Conservation (phyloP, 257 asterid species). For the Gynochthodes officinalis region DNA sequence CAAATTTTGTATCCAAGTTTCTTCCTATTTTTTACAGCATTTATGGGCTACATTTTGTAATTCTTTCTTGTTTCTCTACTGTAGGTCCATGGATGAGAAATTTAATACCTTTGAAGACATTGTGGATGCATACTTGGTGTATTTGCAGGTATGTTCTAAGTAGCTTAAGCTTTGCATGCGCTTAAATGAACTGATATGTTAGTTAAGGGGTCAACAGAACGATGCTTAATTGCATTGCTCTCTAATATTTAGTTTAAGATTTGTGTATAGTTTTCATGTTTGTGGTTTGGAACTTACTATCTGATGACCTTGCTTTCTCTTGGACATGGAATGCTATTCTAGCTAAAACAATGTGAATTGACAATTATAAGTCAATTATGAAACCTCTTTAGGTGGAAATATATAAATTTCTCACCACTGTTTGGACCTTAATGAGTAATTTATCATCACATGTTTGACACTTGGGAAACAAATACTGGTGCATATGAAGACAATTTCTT, state of each 20-base stretch:
- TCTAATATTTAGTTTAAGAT: too few species aligned
- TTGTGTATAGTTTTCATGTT: too few species aligned
- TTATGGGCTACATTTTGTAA: background rate
- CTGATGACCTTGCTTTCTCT: background rate
- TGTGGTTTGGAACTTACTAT: background rate
- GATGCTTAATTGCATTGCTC: background rate
- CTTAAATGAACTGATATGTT: background rate
- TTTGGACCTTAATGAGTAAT: background rate
- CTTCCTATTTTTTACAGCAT: background rate
- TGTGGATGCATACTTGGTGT: conserved; percentile 82
- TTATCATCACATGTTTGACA: background rate
- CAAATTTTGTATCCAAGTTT: background rate
- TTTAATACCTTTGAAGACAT: conserved; percentile 71
- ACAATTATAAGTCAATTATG: too few species aligned
- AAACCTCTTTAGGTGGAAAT: background rate
- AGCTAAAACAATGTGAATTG: background rate
- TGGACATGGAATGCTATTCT: background rate
- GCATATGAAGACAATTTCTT: background rate
- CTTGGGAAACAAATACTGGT: background rate
- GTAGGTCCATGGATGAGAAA: conserved; percentile 54
- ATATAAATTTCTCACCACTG: background rate
- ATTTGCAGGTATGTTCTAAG: conserved; percentile 65
- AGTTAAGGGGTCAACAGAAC: background rate
- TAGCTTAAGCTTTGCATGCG: conserved; percentile 8
- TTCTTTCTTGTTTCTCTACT: conserved; percentile 17